phyloP scores from a whole-genome alignment of 2,329 filamentous ascomycete genomes.

The Davidsoniella virescens region DNA sequence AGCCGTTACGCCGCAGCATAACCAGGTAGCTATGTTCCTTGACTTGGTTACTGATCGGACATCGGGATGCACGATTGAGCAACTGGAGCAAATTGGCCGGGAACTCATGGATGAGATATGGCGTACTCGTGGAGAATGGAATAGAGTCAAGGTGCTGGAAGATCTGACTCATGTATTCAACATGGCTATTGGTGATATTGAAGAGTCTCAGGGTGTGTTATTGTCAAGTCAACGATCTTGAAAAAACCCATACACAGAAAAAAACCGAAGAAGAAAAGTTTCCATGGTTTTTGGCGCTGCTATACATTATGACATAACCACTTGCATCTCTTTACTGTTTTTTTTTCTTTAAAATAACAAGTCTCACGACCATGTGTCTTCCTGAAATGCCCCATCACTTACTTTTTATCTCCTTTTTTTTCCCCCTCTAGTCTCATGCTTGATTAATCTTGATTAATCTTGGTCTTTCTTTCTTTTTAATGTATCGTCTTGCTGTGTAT shows the following conservation, averaged over 20 bases:
- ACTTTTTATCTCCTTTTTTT: neutral
- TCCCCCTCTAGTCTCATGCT: neutral
- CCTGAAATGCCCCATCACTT: neutral
- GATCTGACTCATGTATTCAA: slow-evolving; percentile 58
- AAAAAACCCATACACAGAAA: neutral
- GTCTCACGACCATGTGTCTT: neutral
- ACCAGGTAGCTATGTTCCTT: slow-evolving; percentile 41
- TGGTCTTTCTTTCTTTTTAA: neutral
- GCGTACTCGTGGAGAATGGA: slow-evolving; percentile 64
- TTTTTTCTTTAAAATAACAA: neutral
- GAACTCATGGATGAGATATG: slow-evolving; percentile 84
- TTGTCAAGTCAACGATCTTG: slow-evolving; percentile 25
- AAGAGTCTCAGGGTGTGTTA: slow-evolving; percentile 30
- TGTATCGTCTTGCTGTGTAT: slow-evolving; percentile 6
- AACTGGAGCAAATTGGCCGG: slow-evolving; percentile 85
- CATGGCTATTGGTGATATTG: slow-evolving; percentile 53
- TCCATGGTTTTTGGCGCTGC: neutral
- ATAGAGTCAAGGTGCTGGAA: slow-evolving; percentile 56
- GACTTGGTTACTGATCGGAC: slow-evolving; percentile 48
- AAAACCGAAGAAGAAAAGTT: no score
- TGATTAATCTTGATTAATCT: no score
- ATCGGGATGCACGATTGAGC: slow-evolving; percentile 72
- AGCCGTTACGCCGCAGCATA: slow-evolving; percentile 25
- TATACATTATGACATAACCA: neutral
- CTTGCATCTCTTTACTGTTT: neutral